Evolutionary conservation across 202 grass and related monocot species (phyloP), one percentile per base, ranked within the genome.

Genomic region (Eragrostis tef): DNA sequence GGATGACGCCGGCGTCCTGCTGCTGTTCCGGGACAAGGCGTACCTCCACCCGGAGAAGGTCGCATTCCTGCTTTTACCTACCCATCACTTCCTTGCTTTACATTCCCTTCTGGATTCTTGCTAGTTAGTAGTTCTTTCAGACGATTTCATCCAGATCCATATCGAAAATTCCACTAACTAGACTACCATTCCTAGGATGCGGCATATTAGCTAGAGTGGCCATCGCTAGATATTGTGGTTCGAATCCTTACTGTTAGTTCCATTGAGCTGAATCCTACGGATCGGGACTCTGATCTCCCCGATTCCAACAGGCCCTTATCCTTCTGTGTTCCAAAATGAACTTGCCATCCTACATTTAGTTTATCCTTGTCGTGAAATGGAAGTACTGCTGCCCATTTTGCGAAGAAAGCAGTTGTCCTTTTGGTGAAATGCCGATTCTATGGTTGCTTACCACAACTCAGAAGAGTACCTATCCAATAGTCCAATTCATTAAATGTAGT

Each of bases 31-130:
- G 2, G 86, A 88, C 73, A 94, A 88, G 86, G 88, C 89, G 14
- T 91, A 88, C 73, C 88, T 90, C 50, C 88, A 86, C 67, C 88
- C 91, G 0, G 75, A 90, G 45, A 93, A 88, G 91, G 91, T 93
- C 20, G 25, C 43, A 53, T 25, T 64, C 10, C 13, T 2, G 4
- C 12, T 50, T 41, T 5, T 21, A n/a, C 24, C 29, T 31, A 31
- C 4, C 13, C 21, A 22, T 2, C 19, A 2, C 22, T 53, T 9
- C 6, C 22, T 52, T 45, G 12, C 46, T 39, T 39, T 39, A 9
- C 29, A 46, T 75, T 12, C n/a, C n/a, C n/a, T n/a, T 22, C 60
- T 71, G 0, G 19, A 26, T 78, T 43, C 58, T 62, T 12, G 48
- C 7, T 26, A 3, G 3, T 14, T 72, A 17, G 11, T 34, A 29